These are phyloP conservation scores for Bombardia bombarda DNA, from an alignment of 495 filamentous ascomycete species.

Conservation along the genomic window DNA sequence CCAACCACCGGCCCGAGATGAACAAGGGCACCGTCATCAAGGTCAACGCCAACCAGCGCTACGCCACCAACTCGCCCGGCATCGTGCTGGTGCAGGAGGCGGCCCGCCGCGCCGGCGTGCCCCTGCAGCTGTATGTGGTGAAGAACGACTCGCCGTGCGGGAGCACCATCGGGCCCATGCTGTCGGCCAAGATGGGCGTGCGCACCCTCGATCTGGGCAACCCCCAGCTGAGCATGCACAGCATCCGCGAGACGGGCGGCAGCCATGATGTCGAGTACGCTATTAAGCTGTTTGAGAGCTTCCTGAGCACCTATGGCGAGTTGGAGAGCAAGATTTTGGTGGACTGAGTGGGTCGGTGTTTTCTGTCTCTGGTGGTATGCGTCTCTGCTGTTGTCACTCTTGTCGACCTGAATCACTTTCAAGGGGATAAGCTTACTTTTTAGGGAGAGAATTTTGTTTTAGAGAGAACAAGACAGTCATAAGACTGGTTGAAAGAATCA, in stretches of 20 bases:
- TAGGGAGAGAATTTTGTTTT: too few relatives aligned
- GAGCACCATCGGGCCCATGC: constrained; percentile 93
- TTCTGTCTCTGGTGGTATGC: too few relatives aligned
- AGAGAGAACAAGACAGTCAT: too few relatives aligned
- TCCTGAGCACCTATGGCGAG: constrained; percentile 74
- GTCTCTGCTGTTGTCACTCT: too few relatives aligned
- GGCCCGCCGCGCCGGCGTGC: constrained; percentile 60
- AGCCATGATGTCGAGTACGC: constrained; percentile 82
- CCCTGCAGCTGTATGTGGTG: constrained; percentile 92
- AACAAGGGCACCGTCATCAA: constrained; percentile 97
- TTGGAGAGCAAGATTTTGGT: constrained; percentile 75
- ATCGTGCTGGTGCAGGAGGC: constrained; percentile 87
- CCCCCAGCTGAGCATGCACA: constrained; percentile 95
- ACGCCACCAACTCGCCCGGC: constrained; percentile 91
- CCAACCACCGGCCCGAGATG: constrained; percentile 83
- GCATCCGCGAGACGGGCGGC: constrained; percentile 86
- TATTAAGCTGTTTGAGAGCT: constrained; percentile 78
- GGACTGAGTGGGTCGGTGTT: constrained; percentile 51
- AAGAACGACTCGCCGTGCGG: constrained; percentile 92
- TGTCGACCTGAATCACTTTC: too few relatives aligned
- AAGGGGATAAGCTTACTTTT: too few relatives aligned
- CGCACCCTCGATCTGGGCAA: constrained; percentile 91
- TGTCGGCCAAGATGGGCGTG: constrained; percentile 74
- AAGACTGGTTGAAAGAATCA: too few relatives aligned
- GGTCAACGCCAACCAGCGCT: constrained; percentile 93